These are phyloP conservation scores for Aspergillus candidus DNA, from an alignment of 2,329 filamentous ascomycete species.

Conservation along the genomic window DNA sequence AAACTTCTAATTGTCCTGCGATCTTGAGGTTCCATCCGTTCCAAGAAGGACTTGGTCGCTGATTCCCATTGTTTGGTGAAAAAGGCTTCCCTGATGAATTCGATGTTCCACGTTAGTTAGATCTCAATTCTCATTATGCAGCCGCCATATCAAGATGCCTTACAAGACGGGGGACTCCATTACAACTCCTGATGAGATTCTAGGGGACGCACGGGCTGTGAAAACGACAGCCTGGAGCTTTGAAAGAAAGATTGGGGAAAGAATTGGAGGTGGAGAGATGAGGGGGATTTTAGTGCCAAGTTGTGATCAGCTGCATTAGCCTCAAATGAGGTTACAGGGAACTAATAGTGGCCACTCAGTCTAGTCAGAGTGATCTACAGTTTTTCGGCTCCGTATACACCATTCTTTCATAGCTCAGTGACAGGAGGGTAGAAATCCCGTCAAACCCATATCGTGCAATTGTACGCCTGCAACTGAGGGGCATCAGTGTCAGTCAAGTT, in stretches of 20 bases:
- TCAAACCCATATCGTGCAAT: too few species aligned
- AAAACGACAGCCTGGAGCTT: not conserved
- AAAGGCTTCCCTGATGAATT: not conserved
- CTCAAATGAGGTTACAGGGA: too few species aligned
- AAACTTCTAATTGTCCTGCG: not conserved
- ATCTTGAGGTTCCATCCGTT: not conserved
- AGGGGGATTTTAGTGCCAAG: not conserved
- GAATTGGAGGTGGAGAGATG: not conserved
- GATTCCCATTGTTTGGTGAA: not conserved
- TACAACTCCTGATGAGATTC: not conserved
- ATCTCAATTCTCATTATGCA: not conserved
- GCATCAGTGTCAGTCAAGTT: too few species aligned
- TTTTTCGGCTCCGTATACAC: too few species aligned
- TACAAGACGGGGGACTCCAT: not conserved
- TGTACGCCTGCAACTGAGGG: too few species aligned
- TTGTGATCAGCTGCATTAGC: too few species aligned
- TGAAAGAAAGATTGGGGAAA: not conserved
- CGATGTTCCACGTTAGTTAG: not conserved
- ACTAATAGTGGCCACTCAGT: too few species aligned
- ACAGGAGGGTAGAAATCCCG: too few species aligned
- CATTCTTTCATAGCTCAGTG: too few species aligned
- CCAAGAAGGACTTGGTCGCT: not conserved
- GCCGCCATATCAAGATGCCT: not conserved
- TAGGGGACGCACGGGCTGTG: not conserved
- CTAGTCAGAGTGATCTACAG: too few species aligned